Evolutionary conservation across 495 filamentous ascomycete genomes (phyloP), one percentile per base, ranked within the genome.

Genomic region (Aspergillus indologenus): DNA sequence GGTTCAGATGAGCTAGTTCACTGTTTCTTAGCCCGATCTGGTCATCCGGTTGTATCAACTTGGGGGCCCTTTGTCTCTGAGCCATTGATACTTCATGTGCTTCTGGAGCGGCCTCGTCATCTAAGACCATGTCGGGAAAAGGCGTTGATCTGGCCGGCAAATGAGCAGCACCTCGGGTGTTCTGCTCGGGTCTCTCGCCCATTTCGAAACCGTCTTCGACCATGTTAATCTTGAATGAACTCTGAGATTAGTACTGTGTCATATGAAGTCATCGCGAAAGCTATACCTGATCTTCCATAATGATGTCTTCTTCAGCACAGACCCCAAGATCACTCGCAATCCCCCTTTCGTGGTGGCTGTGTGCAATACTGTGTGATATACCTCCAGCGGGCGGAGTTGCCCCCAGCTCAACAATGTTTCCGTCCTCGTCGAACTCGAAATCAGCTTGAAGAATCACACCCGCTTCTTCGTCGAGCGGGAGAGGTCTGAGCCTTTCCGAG

Each of bases 371-470:
- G 3, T 1, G n/a, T 21, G 31, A 19, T 20, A n/a, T 57, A 3
- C 19, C 18, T 20, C 61, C 54, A 59, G 12, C 49, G 7, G 53
- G 57, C 14, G 56, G 53, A 8, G 46, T 42, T n/a, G n/a, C 45
- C 40, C 62, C 68, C 45, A 79, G 70, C 53, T 75, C 75, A 22
- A 73, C 60, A 23, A 89, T 71, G 65, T 86, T 84, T 0, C 87
- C 87, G 45, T 88, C 77, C 43, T 80, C 81, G 60, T 87, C 85
- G 58, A 90, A 84, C 22, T 76, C 79, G 61, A 89, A 87, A 54
- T 85, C 87, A 29, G 81, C 78, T 22, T 88, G 82, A n/a, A 85
- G 74, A 7, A 85, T 69, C 26, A 83, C 71, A 18, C 76, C 77
- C 22, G 76, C 73, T 48, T 84, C 79, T 42, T 83, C 78, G 18